These are phyloP conservation scores for Phytopythium cucurbitacearum DNA, from an alignment of 352 stramenopile genomes.

Conservation along the genomic window DNA sequence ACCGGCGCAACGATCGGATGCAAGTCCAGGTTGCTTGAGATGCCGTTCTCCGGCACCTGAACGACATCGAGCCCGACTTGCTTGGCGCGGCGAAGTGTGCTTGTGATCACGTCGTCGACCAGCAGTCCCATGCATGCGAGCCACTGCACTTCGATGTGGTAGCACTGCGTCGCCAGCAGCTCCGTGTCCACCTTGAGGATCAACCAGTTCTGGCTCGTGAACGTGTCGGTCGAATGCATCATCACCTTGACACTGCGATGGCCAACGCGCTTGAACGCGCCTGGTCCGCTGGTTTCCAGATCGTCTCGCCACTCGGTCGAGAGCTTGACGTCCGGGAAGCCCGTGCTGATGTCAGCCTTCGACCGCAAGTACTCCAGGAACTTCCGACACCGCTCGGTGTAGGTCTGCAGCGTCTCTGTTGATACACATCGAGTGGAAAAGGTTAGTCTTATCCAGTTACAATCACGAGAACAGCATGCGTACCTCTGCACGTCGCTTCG, in stretches of 20 bases:
- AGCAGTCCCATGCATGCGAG: slow-evolving; percentile 78
- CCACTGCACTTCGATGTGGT: slow-evolving; percentile 84
- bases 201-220: slow-evolving; percentile 80
- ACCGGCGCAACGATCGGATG: slow-evolving; percentile 76
- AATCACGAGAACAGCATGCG: neutral
- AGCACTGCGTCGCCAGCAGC: slow-evolving; percentile 61
- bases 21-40: slow-evolving; percentile 75
- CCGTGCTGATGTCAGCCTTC: slow-evolving; percentile 48
- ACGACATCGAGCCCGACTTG: slow-evolving; percentile 72
- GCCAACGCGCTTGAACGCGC: slow-evolving; percentile 62
- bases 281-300: slow-evolving; percentile 38
- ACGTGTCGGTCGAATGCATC: slow-evolving; percentile 55
- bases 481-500: slow-evolving; percentile 8
- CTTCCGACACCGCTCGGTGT: slow-evolving; percentile 61
- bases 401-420: slow-evolving; percentile 47
- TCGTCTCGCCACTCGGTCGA: slow-evolving; percentile 40
- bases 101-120: slow-evolving; percentile 76
- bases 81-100: slow-evolving; percentile 64
- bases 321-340: slow-evolving; percentile 53
- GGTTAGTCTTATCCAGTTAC: neutral
- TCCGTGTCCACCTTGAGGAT: slow-evolving; percentile 76
- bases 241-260: slow-evolving; percentile 73
- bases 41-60: slow-evolving; percentile 67
- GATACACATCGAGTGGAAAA: slow-evolving; percentile 1
- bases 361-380: slow-evolving; percentile 65